These are phyloP conservation scores for Talinum fruticosum DNA, from an alignment of 148 eudicot genomes.

Conservation along the genomic window DNA sequence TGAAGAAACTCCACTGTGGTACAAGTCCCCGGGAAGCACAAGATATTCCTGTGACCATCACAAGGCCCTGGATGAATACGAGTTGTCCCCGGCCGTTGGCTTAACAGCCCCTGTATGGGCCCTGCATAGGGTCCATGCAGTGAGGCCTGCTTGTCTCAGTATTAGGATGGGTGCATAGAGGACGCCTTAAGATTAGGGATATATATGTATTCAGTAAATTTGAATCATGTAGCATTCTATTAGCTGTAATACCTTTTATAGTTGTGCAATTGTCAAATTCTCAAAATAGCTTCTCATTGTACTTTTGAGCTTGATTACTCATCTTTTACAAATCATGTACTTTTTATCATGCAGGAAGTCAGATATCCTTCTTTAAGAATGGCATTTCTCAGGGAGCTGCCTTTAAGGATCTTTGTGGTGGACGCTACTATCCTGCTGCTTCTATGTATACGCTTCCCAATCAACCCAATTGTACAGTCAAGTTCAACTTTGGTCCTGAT, in stretches of 20 bases:
- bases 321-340: background rate
- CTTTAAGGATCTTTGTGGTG: slow-evolving; percentile 77
- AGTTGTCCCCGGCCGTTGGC: too few relatives aligned
- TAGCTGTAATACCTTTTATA: background rate
- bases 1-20: background rate
- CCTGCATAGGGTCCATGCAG: too few relatives aligned
- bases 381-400: slow-evolving; percentile 91
- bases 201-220: background rate
- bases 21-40: too few relatives aligned
- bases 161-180: background rate
- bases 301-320: slow-evolving; percentile 6
- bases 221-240: background rate
- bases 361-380: slow-evolving; percentile 87
- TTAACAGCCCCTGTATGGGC: too few relatives aligned
- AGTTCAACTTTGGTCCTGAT: slow-evolving; percentile 97
- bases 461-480: slow-evolving; percentile 81
- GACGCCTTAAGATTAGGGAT: background rate
- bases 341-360: slow-evolving; percentile 72
- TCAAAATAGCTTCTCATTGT: background rate
- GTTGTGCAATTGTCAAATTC: background rate
- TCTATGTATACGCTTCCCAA: slow-evolving; percentile 97
- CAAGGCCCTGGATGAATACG: too few relatives aligned
- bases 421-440: slow-evolving; percentile 92
- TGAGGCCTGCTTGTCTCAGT: background rate
- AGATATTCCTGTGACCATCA: too few relatives aligned